These are phyloP conservation scores for Vaccinium myrtillus DNA, from an alignment of 148 eudicot genomes.

Conservation along the genomic window DNA sequence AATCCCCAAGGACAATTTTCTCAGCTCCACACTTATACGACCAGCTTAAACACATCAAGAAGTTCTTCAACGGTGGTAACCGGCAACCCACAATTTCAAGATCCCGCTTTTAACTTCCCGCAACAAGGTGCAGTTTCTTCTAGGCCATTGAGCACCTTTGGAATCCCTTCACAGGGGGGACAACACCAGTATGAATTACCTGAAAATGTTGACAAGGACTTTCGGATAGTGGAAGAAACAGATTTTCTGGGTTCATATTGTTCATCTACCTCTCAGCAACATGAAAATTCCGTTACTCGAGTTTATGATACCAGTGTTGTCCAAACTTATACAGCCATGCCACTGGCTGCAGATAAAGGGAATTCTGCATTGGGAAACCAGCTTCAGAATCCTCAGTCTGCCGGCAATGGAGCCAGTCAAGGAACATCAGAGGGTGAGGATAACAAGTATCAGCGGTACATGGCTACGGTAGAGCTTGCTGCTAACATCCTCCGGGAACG, in stretches of 20 bases:
- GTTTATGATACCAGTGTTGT: constrained; percentile 32
- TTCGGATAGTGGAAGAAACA: constrained; percentile 29
- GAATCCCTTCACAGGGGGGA: constrained; percentile 35
- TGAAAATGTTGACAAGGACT: constrained; percentile 40
- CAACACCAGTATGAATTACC: constrained; percentile 34
- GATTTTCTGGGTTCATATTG: constrained; percentile 41
- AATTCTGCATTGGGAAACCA: constrained; percentile 31
- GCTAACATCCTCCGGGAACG: constrained; percentile 72
- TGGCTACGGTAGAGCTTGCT: constrained; percentile 78
- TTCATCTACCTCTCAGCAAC: constrained; percentile 41
- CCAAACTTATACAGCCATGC: constrained; percentile 30
- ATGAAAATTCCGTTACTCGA: constrained; percentile 34
- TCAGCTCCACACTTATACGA: constrained; percentile 20
- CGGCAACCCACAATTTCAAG: constrained; percentile 42
- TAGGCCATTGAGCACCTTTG: constrained; percentile 27
- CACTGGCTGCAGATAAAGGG: constrained; percentile 31
- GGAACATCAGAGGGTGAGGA: constrained; percentile 53
- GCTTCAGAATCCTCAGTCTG: constrained; percentile 40
- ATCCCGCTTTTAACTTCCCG: constrained; percentile 36
- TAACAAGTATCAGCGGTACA: constrained; percentile 82
- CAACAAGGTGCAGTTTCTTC: constrained; percentile 46
- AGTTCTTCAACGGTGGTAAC: constrained; percentile 28
- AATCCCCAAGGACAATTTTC: constrained; percentile 30
- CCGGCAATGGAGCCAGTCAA: constrained; percentile 41
- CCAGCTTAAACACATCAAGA: constrained; percentile 23